phyloP scores from a whole-genome alignment of 768 basidiomycete genomes.

The Arthromyces matolae region DNA sequence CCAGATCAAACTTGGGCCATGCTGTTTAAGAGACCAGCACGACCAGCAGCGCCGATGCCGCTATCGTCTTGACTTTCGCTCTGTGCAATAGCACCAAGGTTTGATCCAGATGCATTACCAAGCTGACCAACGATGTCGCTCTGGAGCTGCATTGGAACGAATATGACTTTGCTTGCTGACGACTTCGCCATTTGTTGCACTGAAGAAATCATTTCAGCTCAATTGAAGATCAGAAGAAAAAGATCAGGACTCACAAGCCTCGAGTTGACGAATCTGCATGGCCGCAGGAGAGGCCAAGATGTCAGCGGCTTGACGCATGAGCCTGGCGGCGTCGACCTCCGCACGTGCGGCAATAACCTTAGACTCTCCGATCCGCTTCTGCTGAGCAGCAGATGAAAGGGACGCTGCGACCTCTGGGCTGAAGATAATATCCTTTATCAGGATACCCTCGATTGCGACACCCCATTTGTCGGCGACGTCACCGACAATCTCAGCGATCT shows the following conservation, averaged over 20 bases:
- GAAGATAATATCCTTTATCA: slow-evolving; percentile 95
- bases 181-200: slow-evolving; percentile 93
- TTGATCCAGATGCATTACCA: slow-evolving; percentile 25
- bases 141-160: slow-evolving; percentile 90
- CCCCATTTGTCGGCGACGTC: slow-evolving; percentile 96
- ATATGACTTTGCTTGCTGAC: slow-evolving; percentile 86
- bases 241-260: slow-evolving; percentile 54
- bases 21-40: slow-evolving; percentile 51
- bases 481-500: slow-evolving; percentile 94
- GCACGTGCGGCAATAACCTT: slow-evolving; percentile 96
- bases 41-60: slow-evolving; percentile 38
- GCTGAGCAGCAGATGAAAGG: slow-evolving; percentile 92
- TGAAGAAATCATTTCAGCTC: slow-evolving; percentile 14
- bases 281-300: slow-evolving; percentile 92
- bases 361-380: slow-evolving; percentile 94
- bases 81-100: slow-evolving; percentile 25
- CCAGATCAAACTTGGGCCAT: slow-evolving; percentile 40
- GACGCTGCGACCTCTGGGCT: slow-evolving; percentile 85
- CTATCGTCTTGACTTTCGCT: slow-evolving; percentile 40
- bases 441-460: slow-evolving; percentile 92
- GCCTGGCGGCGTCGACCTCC: slow-evolving; percentile 89
- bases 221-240: background rate
- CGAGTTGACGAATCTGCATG: slow-evolving; percentile 97
- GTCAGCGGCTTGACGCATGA: slow-evolving; percentile 97
- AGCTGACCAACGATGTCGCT: slow-evolving; percentile 62